Conservation (phyloP, 192 early-diverging fungal species). For the Coemansia guatemalensis region DNA sequence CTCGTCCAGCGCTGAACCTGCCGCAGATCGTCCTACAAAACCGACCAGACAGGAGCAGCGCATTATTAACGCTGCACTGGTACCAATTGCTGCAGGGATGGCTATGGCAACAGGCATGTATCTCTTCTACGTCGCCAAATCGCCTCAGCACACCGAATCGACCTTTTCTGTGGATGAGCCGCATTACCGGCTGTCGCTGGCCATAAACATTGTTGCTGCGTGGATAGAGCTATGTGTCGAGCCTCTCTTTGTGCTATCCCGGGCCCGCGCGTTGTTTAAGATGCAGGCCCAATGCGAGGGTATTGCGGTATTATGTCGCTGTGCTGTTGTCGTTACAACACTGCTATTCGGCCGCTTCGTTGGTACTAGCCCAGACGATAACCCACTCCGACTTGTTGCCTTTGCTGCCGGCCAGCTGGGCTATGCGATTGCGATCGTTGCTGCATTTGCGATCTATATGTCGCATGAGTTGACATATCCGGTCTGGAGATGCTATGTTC, state of each 20-base stretch:
- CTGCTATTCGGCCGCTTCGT: constrained; percentile 55
- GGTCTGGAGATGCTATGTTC: constrained; percentile 39
- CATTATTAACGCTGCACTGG: constrained; percentile 38
- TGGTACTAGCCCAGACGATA: constrained; percentile 20
- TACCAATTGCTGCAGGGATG: constrained; percentile 53
- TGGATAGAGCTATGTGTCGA: constrained; percentile 81
- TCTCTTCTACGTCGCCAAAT: constrained; percentile 29
- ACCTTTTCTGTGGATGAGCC: constrained; percentile 26
- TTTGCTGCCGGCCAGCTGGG: constrained; percentile 82
- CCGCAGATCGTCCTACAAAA: not conserved
- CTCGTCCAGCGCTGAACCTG: constrained; percentile 5
- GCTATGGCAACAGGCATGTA: constrained; percentile 56
- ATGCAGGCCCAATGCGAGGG: constrained; percentile 83
- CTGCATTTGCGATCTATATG: constrained; percentile 61
- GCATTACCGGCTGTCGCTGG: constrained; percentile 57
- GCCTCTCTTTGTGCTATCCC: constrained; percentile 78
- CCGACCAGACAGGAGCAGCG: constrained; percentile 28
- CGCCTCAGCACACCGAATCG: constrained; percentile 4
- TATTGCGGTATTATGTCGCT: constrained; percentile 71
- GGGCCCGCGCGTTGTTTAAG: constrained; percentile 71
- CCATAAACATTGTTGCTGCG: constrained; percentile 71
- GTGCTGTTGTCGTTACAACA: constrained; percentile 64
- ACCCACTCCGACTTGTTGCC: constrained; percentile 64
- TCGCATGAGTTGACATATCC: constrained; percentile 36
- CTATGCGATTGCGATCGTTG: constrained; percentile 63